phyloP scores from a whole-genome alignment of 2,329 filamentous ascomycete genomes.

The Talaromyces pinophilus region DNA sequence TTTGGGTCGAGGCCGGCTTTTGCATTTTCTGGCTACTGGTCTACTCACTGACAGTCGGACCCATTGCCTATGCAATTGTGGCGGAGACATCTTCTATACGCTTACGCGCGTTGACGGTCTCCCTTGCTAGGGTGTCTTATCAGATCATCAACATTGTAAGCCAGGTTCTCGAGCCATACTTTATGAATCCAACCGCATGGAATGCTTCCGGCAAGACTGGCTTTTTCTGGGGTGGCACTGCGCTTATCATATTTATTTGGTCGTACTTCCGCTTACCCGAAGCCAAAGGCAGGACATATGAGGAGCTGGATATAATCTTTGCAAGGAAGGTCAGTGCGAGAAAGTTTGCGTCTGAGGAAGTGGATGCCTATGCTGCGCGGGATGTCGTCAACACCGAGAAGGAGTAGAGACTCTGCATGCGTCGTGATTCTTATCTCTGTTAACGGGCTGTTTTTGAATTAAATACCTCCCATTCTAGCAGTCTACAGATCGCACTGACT shows the following conservation, averaged over 20 bases:
- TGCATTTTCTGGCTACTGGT: constrained; percentile 44
- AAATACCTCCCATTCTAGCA: too few species aligned
- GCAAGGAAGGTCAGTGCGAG: constrained; percentile 69
- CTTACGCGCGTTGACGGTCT: constrained; percentile 50
- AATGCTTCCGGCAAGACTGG: constrained; percentile 34
- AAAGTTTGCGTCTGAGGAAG: constrained; percentile 64
- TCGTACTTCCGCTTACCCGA: constrained; percentile 29
- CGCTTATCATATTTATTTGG: constrained; percentile 21
- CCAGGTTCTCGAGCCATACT: constrained; percentile 45
- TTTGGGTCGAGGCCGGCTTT: constrained; percentile 40
- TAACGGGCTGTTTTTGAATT: background rate
- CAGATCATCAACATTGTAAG: constrained; percentile 43
- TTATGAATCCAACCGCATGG: constrained; percentile 39
- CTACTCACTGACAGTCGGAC: constrained; percentile 45
- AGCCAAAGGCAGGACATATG: constrained; percentile 40
- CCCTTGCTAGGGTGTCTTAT: constrained; percentile 44
- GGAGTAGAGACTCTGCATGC: background rate
- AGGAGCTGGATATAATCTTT: constrained; percentile 52
- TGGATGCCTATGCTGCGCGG: constrained; percentile 57
- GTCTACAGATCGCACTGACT: background rate
- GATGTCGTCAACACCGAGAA: constrained; percentile 17
- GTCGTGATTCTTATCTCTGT: background rate
- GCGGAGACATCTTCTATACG: constrained; percentile 50
- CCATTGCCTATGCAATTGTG: constrained; percentile 49
- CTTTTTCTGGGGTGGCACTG: constrained; percentile 32